Conservation (phyloP, 2,329 filamentous ascomycete genomes). For the Nothophoma quercina region DNA sequence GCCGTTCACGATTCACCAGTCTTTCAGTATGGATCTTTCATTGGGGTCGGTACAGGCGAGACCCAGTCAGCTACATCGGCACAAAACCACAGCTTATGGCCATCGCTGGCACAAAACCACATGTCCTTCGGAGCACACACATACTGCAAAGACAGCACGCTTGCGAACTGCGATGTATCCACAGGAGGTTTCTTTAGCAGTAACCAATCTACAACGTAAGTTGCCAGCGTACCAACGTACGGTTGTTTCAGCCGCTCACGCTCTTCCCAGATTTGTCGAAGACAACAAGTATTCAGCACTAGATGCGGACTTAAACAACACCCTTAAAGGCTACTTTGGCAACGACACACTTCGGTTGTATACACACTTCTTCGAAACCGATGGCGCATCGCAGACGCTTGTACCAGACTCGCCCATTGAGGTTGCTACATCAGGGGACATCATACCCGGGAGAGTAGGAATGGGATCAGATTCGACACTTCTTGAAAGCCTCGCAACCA, state of each 20-base stretch:
- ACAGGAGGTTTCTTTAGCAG: conserved; percentile 47
- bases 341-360: conserved; percentile 49
- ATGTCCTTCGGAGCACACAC: conserved; percentile 48
- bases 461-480: conserved; percentile 53
- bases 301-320: conserved; percentile 33
- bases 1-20: conserved; percentile 50
- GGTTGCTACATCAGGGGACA: conserved; percentile 42
- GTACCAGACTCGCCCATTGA: conserved; percentile 46
- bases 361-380: conserved; percentile 52
- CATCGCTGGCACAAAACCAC: conserved; percentile 53
- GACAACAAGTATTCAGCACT: conserved; percentile 34
- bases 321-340: conserved; percentile 40
- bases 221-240: not conserved
- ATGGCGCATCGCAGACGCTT: conserved; percentile 47
- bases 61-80: conserved; percentile 39
- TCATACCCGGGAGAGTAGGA: conserved; percentile 48
- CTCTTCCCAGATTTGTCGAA: conserved; percentile 30
- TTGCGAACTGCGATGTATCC: conserved; percentile 40
- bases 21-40: conserved; percentile 56
- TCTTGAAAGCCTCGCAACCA: conserved; percentile 46
- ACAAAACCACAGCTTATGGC: conserved; percentile 56
- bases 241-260: conserved; percentile 20
- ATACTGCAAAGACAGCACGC: conserved; percentile 49
- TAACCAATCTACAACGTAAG: conserved; percentile 44
- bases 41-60: conserved; percentile 48